Base-by-base conservation (phyloP, 176 grass and related monocot species). In the Juncus inflexus region DNA sequence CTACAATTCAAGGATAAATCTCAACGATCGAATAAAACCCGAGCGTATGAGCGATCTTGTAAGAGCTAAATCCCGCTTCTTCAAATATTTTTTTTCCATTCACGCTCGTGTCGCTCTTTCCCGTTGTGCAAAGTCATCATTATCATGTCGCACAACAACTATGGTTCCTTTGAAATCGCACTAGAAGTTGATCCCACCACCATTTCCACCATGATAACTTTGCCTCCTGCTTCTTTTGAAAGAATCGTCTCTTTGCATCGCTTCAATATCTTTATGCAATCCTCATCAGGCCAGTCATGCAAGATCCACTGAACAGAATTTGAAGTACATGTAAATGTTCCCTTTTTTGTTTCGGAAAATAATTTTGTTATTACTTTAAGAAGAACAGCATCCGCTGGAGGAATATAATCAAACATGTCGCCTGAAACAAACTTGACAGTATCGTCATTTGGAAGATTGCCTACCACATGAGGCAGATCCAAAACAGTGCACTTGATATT, bases 211-310 rank as follows among this genome's bases (percentile, higher is more conserved):
- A 85, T 42, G 1, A 84, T 67, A 7, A 81, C 50, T 40, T 90
- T 84, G 47, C 86, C 81, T 28, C 74, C 57, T 0, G 3, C 6
- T 35, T 76, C 72, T 64, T 19, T 68, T 2, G 62, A 55, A 37
- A 62, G 63, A 58, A 83, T 80, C 3, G 80, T 73, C 10, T 72
- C 63, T 51, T 78, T 89, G 77, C 86, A 89, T 5, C 52, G 58
- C 3, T 37, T 16, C 9, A 84, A 14, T 37, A 84, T 81, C 40
- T 49, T 78, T 50, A 89, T 40, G 4, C 80, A 87, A 0, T 78
- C 78, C 45, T 74, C 72, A 2, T 83, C 65, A 7, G 6, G 51
- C 84, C 76, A 87, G 37, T 72, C 53, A 9, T 80, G 76, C 9
- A 83, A 42, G 0, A 81, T 55, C 42, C 62, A 79, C 80, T 77